These are phyloP conservation scores for Arthroderma sp. DNA, from an alignment of 2,329 filamentous ascomycete species.

Conservation along the genomic window DNA sequence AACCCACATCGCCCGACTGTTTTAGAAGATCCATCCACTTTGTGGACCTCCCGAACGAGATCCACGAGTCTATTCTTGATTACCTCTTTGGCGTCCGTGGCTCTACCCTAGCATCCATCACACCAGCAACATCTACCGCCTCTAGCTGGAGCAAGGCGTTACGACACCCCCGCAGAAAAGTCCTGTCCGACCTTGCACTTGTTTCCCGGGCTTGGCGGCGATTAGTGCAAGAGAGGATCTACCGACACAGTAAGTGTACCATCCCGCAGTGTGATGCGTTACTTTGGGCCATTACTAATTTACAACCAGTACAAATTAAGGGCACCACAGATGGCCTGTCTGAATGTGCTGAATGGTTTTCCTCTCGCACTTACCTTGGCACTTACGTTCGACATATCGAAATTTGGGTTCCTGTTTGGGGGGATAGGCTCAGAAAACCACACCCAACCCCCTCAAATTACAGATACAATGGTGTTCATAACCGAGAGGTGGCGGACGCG, in stretches of 20 bases:
- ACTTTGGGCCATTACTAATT: conserved; percentile 2
- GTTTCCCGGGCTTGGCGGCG: conserved; percentile 48
- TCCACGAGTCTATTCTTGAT: conserved; percentile 60
- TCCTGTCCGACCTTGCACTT: conserved; percentile 53
- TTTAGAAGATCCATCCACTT: conserved; percentile 10
- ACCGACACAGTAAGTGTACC: conserved; percentile 44
- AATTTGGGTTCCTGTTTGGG: conserved; percentile 63
- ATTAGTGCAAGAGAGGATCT: conserved; percentile 58
- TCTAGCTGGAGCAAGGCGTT: conserved; percentile 5
- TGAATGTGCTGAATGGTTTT: conserved; percentile 49
- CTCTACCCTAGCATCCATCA: conserved; percentile 26
- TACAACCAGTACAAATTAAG: conserved; percentile 51
- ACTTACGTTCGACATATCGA: conserved; percentile 58
- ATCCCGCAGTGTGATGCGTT: neutral
- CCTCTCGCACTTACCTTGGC: conserved; percentile 44
- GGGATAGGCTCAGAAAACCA: conserved; percentile 40
- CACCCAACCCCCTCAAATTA: conserved; percentile 23
- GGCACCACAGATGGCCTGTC: conserved; percentile 52
- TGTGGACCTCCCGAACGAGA: conserved; percentile 49
- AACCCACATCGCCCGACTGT: too few relatives aligned
- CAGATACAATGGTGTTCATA: conserved; percentile 10
- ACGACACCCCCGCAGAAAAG: conserved; percentile 53
- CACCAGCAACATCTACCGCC: conserved; percentile 1
- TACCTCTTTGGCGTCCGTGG: conserved; percentile 57
- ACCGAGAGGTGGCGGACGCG: conserved; percentile 14